Percentiles rank a stretch among this genome's conserved stretches.
Evolutionary conservation across 2,329 filamentous ascomycete genomes (phyloP).

Genomic region (Aureobasidium sp.): DNA sequence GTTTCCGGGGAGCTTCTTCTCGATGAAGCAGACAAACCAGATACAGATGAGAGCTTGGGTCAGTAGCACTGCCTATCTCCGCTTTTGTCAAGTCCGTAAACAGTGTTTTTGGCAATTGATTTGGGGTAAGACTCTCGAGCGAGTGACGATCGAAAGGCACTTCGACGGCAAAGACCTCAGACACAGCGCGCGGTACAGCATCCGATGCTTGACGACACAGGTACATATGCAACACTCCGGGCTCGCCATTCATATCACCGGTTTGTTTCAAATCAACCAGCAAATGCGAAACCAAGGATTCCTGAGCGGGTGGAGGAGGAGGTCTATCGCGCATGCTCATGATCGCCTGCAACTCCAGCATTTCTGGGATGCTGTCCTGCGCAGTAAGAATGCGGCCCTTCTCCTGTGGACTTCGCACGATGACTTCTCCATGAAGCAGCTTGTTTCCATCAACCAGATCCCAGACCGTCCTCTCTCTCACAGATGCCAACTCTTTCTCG

Average conservation of each 20-base stretch:
- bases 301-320: slow-evolving; percentile 58
- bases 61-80: slow-evolving; percentile 58
- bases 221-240: slow-evolving; percentile 67
- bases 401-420: slow-evolving; percentile 80
- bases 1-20: slow-evolving; percentile 34
- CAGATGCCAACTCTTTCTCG: slow-evolving; percentile 64
- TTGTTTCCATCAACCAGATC: slow-evolving; percentile 91
- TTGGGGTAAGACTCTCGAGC: slow-evolving; percentile 55
- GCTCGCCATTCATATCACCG: slow-evolving; percentile 64
- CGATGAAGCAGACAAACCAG: slow-evolving; percentile 73
- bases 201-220: slow-evolving; percentile 64
- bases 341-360: slow-evolving; percentile 83
- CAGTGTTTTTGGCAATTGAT: slow-evolving; percentile 67
- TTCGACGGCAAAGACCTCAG: slow-evolving; percentile 74
- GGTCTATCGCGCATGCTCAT: slow-evolving; percentile 88
- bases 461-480: slow-evolving; percentile 91
- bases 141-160: slow-evolving; percentile 61
- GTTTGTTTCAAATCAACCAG: slow-evolving; percentile 78
- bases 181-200: slow-evolving; percentile 57
- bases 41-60: slow-evolving; percentile 65
- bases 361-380: slow-evolving; percentile 84
- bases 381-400: slow-evolving; percentile 80
- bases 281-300: slow-evolving; percentile 69
- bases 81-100: slow-evolving; percentile 77
- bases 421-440: slow-evolving; percentile 83